Conservation (phyloP, 2,329 filamentous ascomycete species). For the Pseudogymnoascus pannorum region DNA sequence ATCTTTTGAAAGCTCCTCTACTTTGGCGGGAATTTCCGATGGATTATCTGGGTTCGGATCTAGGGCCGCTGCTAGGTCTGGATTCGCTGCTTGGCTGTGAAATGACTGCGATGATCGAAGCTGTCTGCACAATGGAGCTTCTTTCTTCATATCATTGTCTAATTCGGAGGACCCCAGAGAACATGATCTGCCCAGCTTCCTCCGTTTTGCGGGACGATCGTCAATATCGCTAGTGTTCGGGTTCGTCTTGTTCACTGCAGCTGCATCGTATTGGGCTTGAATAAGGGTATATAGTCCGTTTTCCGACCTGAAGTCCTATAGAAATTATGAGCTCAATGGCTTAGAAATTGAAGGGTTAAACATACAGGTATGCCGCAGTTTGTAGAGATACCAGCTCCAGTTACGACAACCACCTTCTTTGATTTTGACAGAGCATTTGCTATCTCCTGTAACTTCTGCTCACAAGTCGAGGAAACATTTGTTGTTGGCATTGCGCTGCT, state of each 20-base stretch:
- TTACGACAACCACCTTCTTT: conserved; percentile 63
- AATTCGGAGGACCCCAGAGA: not conserved
- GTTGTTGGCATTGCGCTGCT: conserved; percentile 25
- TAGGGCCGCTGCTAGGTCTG: not conserved
- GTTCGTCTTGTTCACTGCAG: conserved; percentile 32
- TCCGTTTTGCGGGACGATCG: conserved; percentile 27
- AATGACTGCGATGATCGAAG: not conserved
- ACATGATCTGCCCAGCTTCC: conserved; percentile 15
- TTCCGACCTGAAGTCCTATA: conserved; percentile 63
- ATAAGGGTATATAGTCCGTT: conserved; percentile 67
- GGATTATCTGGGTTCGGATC: not conserved
- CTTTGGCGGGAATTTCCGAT: not conserved
- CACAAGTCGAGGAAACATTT: conserved; percentile 22
- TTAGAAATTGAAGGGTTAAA: conserved; percentile 9
- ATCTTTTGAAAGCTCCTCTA: not conserved
- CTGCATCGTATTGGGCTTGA: conserved; percentile 56
- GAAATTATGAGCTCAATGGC: conserved; percentile 15
- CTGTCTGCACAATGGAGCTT: not conserved
- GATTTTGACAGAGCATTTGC: conserved; percentile 58
- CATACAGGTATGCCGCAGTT: conserved; percentile 68
- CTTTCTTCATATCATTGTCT: not conserved
- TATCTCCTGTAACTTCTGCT: conserved; percentile 48
- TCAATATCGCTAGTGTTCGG: conserved; percentile 28
- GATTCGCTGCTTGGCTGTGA: not conserved
- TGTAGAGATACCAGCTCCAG: conserved; percentile 67